These are phyloP conservation scores for Lentinus tigrinus DNA, from an alignment of 768 basidiomycete genomes.

Conservation along the genomic window DNA sequence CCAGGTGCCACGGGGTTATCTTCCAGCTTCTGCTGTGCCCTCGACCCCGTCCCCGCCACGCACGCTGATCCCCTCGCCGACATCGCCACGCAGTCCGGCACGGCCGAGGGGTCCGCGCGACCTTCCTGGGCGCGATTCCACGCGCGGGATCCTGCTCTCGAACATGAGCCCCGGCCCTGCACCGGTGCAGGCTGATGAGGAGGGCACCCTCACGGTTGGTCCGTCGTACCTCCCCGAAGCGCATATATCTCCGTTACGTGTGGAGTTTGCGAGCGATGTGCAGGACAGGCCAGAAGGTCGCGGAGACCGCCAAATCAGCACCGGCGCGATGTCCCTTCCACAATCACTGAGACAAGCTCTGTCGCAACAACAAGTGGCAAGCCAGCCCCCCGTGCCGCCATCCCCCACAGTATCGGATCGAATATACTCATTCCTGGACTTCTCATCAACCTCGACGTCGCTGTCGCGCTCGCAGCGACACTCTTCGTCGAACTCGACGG, in stretches of 20 bases:
- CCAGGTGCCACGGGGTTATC: constrained; percentile 18
- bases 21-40: constrained; percentile 17
- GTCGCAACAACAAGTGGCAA: constrained; percentile 4
- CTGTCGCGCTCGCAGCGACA: constrained; percentile 20
- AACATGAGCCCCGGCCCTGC: constrained; percentile 11
- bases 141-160: constrained; percentile 25
- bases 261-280: constrained; percentile 26
- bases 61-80: constrained; percentile 8
- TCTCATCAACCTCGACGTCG: constrained; percentile 27
- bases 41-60: constrained; percentile 19
- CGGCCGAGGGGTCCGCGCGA: constrained; percentile 27
- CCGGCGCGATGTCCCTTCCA: constrained; percentile 23
- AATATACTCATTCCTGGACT: constrained; percentile 28
- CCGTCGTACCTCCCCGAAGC: constrained; percentile 14
- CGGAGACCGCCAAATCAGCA: constrained; percentile 17
- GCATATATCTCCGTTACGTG: constrained; percentile 22
- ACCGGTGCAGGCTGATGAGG: background rate
- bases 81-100: constrained; percentile 21
- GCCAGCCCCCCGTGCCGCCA: background rate
- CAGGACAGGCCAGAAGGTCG: constrained; percentile 12
- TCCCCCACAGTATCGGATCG: constrained; percentile 9
- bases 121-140: constrained; percentile 23
- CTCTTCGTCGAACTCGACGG: constrained; percentile 18
- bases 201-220: background rate
- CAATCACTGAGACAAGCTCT: constrained; percentile 25